Conservation (phyloP, 2,329 filamentous ascomycete species). For the Chrysosporium keratinophilum region DNA sequence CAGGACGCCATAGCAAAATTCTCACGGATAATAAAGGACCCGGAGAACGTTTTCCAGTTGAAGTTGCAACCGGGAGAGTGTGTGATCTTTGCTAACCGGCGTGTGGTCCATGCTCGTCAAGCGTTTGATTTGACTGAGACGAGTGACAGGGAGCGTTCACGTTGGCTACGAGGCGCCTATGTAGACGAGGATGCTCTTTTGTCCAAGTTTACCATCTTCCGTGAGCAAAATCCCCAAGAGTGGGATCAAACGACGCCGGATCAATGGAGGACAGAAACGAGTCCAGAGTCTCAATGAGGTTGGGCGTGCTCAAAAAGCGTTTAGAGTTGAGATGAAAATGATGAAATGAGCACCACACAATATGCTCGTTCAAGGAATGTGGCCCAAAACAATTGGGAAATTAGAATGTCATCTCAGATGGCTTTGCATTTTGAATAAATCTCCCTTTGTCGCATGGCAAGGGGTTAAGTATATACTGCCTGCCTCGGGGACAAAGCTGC, state of each 20-base stretch:
- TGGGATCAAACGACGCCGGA: neutral
- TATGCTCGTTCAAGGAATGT: neutral
- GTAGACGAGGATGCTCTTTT: slow-evolving; percentile 56
- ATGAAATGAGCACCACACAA: neutral
- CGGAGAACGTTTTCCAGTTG: slow-evolving; percentile 54
- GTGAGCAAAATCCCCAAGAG: slow-evolving; percentile 9
- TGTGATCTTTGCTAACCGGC: slow-evolving; percentile 82
- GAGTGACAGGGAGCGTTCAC: slow-evolving; percentile 46
- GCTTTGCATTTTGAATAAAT: neutral
- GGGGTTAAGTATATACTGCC: too few species aligned
- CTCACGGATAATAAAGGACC: slow-evolving; percentile 47
- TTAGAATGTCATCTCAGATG: neutral
- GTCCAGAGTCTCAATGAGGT: neutral
- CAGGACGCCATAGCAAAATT: slow-evolving; percentile 48
- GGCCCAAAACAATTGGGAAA: neutral
- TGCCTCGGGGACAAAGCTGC: too few species aligned
- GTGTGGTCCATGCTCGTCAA: slow-evolving; percentile 72
- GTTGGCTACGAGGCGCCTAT: slow-evolving; percentile 83
- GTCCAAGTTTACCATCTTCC: slow-evolving; percentile 38
- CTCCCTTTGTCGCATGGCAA: too few species aligned
- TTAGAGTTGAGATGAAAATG: neutral
- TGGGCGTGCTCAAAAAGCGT: neutral
- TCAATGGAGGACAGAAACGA: neutral
- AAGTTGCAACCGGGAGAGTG: slow-evolving; percentile 73
- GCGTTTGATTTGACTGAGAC: slow-evolving; percentile 51